Conservation (phyloP, 805 yeast species). For the Candida berthetii region DNA sequence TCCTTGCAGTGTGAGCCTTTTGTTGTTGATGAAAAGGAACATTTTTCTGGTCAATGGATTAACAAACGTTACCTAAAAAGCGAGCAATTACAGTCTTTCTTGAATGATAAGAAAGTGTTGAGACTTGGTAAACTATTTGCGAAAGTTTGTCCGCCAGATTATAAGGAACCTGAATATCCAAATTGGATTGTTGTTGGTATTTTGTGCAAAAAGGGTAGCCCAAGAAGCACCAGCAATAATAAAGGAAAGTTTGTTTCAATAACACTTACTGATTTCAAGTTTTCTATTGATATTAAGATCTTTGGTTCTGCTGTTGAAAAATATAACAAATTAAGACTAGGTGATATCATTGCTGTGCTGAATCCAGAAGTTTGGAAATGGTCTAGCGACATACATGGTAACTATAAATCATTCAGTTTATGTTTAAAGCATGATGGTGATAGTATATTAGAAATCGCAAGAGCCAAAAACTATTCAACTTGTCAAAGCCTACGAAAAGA, state of each 20-base stretch:
- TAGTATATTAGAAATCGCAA: slow-evolving; percentile 68
- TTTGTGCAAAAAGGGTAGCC: slow-evolving; percentile 48
- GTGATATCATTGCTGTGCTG: slow-evolving; percentile 67
- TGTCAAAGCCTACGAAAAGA: slow-evolving; percentile 46
- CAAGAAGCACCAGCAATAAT: slow-evolving; percentile 36
- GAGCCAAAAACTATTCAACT: slow-evolving; percentile 56
- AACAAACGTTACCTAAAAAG: slow-evolving; percentile 39
- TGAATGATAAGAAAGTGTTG: slow-evolving; percentile 47
- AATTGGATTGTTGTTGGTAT: slow-evolving; percentile 84
- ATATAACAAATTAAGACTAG: slow-evolving; percentile 68
- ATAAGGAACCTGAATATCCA: slow-evolving; percentile 57
- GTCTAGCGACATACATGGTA: slow-evolving; percentile 22
- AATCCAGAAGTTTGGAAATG: slow-evolving; percentile 61
- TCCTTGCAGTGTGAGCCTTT: slow-evolving; percentile 20
- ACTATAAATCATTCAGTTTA: slow-evolving; percentile 43
- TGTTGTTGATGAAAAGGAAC: slow-evolving; percentile 37
- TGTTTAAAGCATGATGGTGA: slow-evolving; percentile 43
- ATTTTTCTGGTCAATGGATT: slow-evolving; percentile 36
- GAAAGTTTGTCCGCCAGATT: slow-evolving; percentile 64
- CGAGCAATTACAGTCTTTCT: slow-evolving; percentile 25
- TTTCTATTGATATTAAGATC: slow-evolving; percentile 51
- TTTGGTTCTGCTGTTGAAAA: slow-evolving; percentile 63
- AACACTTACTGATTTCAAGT: slow-evolving; percentile 62
- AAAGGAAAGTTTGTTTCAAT: slow-evolving; percentile 54
- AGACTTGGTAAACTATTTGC: slow-evolving; percentile 56